Evolutionary conservation across 2,329 filamentous ascomycete species (phyloP), one percentile per base, ranked within the genome.

Genomic region (Colletotrichum simmondsii): DNA sequence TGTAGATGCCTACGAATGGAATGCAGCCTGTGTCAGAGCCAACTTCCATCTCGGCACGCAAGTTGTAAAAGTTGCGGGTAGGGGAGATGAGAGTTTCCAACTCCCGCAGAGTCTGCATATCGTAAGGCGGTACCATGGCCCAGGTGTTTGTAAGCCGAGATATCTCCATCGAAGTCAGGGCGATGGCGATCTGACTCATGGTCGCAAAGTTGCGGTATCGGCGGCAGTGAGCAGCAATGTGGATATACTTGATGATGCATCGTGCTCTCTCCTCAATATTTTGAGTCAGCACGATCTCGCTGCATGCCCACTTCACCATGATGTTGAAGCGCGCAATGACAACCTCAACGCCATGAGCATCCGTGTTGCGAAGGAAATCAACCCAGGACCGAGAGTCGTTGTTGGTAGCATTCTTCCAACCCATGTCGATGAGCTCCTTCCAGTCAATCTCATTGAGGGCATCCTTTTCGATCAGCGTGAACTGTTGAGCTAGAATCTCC

Each of bases 281-380:
- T 75, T 92, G 89, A 0, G 93, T 97, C 60, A 97, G 87, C 10
- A 97, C 89, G 75, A 93, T 90, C 81, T 96, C 93, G 1, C 94
- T 96, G 32, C 95, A 89, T 32, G 91, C 92, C 94, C 94, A 97
- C 81, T 96, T 96, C 74, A 95, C 94, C 85, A 96, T 93, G 75
- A 97, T 90, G 81, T 97, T 97, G 85, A 97, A 97, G 61, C 94
- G 92, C 10, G 94, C 93, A 80, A 96, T 94, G 60, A 95, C 93
- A 26, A 97, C 92, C 79, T 96, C 94, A 49, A 97, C 92, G 16
- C 94, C 94, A 66, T 89, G 90, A 2, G 92, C 92, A 76, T 94
- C 91, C 56, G 92, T 89, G 62, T 92, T 91, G 65, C 92, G 90
- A 53, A 96, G 85, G 79, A 95, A 96, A 56, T 94, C 92, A 12